phyloP scores from a whole-genome alignment of 176 grass and related monocot species.

The Raddia guianensis region DNA sequence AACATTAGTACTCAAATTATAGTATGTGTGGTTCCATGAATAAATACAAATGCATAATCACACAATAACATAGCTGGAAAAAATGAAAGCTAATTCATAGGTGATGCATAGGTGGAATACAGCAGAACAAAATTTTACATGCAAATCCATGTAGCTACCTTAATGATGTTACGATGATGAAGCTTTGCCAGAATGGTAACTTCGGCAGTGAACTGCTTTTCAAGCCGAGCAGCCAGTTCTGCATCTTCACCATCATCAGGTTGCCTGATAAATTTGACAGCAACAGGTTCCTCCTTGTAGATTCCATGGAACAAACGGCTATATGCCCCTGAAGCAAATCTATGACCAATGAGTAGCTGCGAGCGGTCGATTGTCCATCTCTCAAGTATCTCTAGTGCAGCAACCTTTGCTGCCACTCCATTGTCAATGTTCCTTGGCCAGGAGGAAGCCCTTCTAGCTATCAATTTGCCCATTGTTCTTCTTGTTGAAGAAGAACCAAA shows the following conservation, averaged over 20 bases:
- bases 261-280: conserved; percentile 89
- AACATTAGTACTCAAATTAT: conserved; percentile 11
- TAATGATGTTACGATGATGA: conserved; percentile 83
- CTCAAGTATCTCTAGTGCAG: conserved; percentile 63
- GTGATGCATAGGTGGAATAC: background rate
- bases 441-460: conserved; percentile 45
- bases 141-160: conserved; percentile 49
- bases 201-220: conserved; percentile 89
- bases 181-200: conserved; percentile 81
- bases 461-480: conserved; percentile 21
- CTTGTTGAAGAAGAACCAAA: conserved; percentile 40
- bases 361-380: conserved; percentile 76
- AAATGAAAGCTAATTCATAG: background rate
- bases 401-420: conserved; percentile 50
- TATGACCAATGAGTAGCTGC: conserved; percentile 66
- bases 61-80: background rate
- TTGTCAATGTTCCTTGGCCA: conserved; percentile 55
- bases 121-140: background rate
- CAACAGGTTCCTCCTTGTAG: conserved; percentile 76
- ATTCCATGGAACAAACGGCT: conserved; percentile 87
- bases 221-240: conserved; percentile 63
- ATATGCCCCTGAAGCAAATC: conserved; percentile 82
- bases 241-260: conserved; percentile 79
- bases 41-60: background rate
- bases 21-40: conserved; percentile 21